Conservation (phyloP, 345 rosid genomes). For the Dipteronia sinensis region DNA sequence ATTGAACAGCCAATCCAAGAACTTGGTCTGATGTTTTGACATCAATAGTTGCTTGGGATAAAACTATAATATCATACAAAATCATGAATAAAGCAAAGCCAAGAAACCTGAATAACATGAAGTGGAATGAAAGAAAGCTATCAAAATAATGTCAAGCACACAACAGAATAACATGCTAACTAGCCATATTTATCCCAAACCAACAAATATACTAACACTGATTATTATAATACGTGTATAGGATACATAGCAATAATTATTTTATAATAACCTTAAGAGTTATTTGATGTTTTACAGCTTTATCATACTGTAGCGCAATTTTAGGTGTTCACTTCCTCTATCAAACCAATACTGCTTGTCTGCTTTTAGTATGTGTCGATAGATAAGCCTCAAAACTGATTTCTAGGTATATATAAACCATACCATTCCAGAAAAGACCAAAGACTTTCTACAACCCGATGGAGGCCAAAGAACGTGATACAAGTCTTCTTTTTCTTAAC, state of each 20-base stretch:
- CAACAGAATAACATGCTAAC: background rate
- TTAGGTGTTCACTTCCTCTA: background rate
- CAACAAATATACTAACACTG: too few relatives aligned
- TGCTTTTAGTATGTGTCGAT: background rate
- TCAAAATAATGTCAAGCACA: background rate
- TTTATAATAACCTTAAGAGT: background rate
- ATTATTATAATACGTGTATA: too few relatives aligned
- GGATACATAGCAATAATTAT: too few relatives aligned
- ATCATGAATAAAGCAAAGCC: background rate
- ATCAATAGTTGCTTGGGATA: too few relatives aligned
- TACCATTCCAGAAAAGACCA: background rate
- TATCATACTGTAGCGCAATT: background rate
- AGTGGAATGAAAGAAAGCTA: background rate
- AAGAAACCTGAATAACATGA: background rate
- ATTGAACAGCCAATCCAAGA: too few relatives aligned
- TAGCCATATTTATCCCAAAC: too few relatives aligned
- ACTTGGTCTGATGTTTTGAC: too few relatives aligned
- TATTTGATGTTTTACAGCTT: background rate
- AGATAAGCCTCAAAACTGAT: background rate
- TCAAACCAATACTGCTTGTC: background rate
- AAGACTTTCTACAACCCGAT: conserved; percentile 9
- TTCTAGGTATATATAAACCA: background rate
- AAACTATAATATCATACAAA: too few relatives aligned
- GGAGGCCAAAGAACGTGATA: conserved; percentile 15
- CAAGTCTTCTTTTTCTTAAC: conserved; percentile 34